These are phyloP conservation scores for Seiridium unicorne DNA, from an alignment of 2,329 filamentous ascomycete species.

Conservation along the genomic window DNA sequence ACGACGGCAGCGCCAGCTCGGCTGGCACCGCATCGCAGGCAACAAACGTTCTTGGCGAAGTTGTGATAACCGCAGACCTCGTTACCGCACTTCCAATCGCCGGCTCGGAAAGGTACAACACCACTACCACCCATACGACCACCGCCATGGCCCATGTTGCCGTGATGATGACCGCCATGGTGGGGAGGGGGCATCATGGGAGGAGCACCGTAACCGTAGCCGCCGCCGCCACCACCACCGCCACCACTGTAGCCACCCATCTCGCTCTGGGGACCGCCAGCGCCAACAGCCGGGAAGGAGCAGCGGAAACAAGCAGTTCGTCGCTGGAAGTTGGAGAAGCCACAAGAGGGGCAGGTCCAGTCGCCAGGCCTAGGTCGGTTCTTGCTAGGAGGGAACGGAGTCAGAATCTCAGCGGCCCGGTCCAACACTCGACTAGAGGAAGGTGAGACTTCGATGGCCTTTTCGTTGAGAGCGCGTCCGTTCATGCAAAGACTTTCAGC, in stretches of 20 bases:
- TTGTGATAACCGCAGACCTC: conserved; percentile 98
- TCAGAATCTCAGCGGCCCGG: conserved; percentile 91
- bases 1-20: conserved; percentile 92
- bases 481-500: conserved; percentile 99
- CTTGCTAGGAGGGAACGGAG: conserved; percentile 97
- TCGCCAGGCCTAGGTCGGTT: conserved; percentile 95
- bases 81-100: conserved; percentile 98
- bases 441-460: conserved; percentile 97
- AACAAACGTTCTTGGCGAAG: conserved; percentile 99
- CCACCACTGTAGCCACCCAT: conserved; percentile 62
- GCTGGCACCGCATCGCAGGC: conserved; percentile 91
- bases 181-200: conserved; percentile 78
- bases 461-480: conserved; percentile 94
- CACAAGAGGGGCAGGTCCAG: conserved; percentile 98
- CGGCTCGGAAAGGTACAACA: conserved; percentile 93
- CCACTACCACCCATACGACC: conserved; percentile 79
- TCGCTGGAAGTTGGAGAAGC: conserved; percentile 99
- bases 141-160: conserved; percentile 51
- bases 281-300: conserved; percentile 93
- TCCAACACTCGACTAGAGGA: conserved; percentile 97
- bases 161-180: conserved; percentile 62
- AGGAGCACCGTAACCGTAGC: conserved; percentile 65
- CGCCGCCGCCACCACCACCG: conserved; percentile 43
- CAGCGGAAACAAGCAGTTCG: conserved; percentile 98
- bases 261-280: conserved; percentile 63